Evolutionary conservation across 2,329 filamentous ascomycete genomes (phyloP), one percentile per base, ranked within the genome.

Genomic region (Talaromyces islandicus): DNA sequence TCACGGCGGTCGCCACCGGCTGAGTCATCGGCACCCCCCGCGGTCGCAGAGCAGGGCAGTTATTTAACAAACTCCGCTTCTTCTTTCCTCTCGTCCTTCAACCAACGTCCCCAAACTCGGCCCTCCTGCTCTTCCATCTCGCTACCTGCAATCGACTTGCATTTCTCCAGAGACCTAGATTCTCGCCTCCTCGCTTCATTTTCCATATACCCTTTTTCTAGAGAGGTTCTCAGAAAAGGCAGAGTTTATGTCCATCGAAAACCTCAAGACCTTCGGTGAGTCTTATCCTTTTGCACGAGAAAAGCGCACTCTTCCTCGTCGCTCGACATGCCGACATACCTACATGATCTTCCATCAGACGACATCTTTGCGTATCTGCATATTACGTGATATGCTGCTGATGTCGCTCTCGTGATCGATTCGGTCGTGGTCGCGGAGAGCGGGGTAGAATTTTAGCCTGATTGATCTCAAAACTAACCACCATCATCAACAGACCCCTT

Each of bases 221-320:
- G 70, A 68, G 71, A 54, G 69, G 77, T 76, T 74, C 72, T 83
- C 82, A 79, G 75, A 74, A 84, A 87, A 86, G 85, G 83, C 83
- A 87, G 88, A 89, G 88, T 92, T 91, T 92, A 94, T 94, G 91
- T 94, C 91, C 87, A 94, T 94, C 90, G 90, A 94, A 92, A 95
- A 95, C 86, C 89, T 95, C 82, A 94, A 94, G 87, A 88, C 88
- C 85, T 91, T 91, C 88, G 90, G 90, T 94, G 82, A 76, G 90
- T 83, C 60, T 43, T 54, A 62, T 69, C 65, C 67, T 6, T 4
- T 1, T 17, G 17, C 6, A n/a, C 7, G 2, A n/a, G 7, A 4
- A n/a, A 7, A 6, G 35, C 17, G 12, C 2, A 14, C 35, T 61
- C 65, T 59, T 59, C 56, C 63, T 60, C 56, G 62, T 62, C 62